Conservation (phyloP, 2,329 filamentous ascomycete genomes). For the Diaporthe sp. region DNA sequence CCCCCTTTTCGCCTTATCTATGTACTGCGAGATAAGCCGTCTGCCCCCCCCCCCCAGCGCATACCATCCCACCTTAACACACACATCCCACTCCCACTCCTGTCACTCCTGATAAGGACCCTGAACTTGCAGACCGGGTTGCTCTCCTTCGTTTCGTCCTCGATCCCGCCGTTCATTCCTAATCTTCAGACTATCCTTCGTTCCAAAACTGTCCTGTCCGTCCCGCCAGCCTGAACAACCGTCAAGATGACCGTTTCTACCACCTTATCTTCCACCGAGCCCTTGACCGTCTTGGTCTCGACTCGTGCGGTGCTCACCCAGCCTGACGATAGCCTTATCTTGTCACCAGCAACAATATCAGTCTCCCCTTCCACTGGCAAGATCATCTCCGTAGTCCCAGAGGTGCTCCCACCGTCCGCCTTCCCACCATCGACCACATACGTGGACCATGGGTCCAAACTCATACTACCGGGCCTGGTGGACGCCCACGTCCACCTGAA, state of each 20-base stretch:
- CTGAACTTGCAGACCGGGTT: not conserved
- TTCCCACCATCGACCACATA: conserved; percentile 82
- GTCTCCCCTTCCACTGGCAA: conserved; percentile 84
- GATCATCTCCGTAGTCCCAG: conserved; percentile 80
- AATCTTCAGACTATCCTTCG: conserved; percentile 11
- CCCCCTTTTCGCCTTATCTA: conserved; percentile 18
- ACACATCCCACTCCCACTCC: not conserved
- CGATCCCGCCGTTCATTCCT: conserved; percentile 1
- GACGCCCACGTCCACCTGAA: conserved; percentile 98
- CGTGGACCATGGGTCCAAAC: conserved; percentile 83
- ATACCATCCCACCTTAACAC: conserved; percentile 2
- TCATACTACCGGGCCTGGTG: conserved; percentile 90
- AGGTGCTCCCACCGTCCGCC: conserved; percentile 76
- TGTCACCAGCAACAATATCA: conserved; percentile 86
- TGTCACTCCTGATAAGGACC: conserved; percentile 8
- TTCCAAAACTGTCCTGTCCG: not conserved
- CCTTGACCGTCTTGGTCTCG: conserved; percentile 82
- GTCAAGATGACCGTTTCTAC: conserved; percentile 45
- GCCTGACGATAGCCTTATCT: conserved; percentile 65
- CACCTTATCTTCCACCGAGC: conserved; percentile 42
- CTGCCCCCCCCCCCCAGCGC: not conserved
- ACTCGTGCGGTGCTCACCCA: conserved; percentile 84
- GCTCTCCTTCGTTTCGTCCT: not conserved
- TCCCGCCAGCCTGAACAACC: conserved; percentile 2
- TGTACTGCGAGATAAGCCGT: conserved; percentile 12